A percentile compares a stretch with the other conserved stretches of the same genome.
phyloP scores from a whole-genome alignment of 371 early-diverging fungal genomes.

The Saksenaea oblongispora region DNA sequence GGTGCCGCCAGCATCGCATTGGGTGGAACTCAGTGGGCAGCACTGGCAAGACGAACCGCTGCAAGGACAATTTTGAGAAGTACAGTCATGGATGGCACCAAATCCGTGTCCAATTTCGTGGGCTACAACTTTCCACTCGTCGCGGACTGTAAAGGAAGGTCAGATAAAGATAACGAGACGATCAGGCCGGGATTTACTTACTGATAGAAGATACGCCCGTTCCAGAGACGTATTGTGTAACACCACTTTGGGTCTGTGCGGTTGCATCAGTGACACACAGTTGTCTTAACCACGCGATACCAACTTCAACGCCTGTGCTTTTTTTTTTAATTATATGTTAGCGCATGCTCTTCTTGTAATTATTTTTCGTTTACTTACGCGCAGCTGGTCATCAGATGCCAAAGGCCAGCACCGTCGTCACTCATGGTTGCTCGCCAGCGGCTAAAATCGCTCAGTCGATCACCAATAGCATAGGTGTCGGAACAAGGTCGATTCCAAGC shows the following conservation, averaged over 20 bases:
- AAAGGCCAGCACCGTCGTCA: conserved; percentile 84
- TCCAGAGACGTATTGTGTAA: conserved; percentile 71
- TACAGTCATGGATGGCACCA: conserved; percentile 80
- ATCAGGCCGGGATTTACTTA: conserved; percentile 23
- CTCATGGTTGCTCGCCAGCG: conserved; percentile 77
- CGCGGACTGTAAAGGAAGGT: conserved; percentile 46
- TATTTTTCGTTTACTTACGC: conserved; percentile 35
- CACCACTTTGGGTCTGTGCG: conserved; percentile 40
- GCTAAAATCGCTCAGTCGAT: conserved; percentile 87
- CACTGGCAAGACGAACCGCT: conserved; percentile 55
- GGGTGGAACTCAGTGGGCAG: conserved; percentile 62
- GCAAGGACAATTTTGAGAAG: conserved; percentile 58
- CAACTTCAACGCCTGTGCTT: conserved; percentile 82
- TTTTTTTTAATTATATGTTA: neutral
- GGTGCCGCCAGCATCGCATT: conserved; percentile 77
- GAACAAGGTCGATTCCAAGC: conserved; percentile 87
- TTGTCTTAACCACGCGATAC: conserved; percentile 91
- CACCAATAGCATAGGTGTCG: conserved; percentile 67
- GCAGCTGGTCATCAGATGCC: conserved; percentile 95
- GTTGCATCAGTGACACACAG: conserved; percentile 64
- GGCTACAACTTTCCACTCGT: conserved; percentile 95
- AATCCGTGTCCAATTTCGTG: conserved; percentile 95
- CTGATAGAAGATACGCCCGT: conserved; percentile 85
- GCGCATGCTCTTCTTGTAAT: neutral
- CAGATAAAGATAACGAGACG: neutral